Evolutionary conservation across 2,329 filamentous ascomycete genomes (phyloP).

Genomic region (Botryosphaeria dothidea): DNA sequence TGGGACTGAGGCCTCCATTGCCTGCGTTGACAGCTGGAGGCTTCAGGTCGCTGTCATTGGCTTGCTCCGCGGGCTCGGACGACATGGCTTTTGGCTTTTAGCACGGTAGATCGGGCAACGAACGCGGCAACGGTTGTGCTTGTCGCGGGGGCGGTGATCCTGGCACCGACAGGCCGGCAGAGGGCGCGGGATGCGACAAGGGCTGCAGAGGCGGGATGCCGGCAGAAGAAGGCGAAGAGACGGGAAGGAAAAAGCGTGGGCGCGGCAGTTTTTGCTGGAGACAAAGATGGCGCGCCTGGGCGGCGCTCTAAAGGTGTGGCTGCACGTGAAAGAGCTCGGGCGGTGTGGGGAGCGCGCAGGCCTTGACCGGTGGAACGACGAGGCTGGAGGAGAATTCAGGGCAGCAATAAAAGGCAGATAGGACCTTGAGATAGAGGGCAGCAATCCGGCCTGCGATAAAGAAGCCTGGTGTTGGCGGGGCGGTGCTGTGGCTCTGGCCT

Average conservation of each 20-base stretch:
- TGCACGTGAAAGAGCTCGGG: constrained; percentile 4
- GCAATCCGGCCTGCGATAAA: background rate
- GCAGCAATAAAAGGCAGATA: background rate
- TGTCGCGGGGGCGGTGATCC: background rate
- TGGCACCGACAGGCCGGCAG: background rate
- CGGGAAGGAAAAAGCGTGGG: background rate
- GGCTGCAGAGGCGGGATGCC: background rate
- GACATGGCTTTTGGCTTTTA: constrained; percentile 7
- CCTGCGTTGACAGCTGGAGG: background rate
- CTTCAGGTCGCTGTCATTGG: constrained; percentile 10
- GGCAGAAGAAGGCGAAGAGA: background rate
- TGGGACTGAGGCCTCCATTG: background rate
- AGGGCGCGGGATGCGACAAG: background rate
- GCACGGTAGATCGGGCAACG: constrained; percentile 13
- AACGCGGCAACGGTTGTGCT: background rate
- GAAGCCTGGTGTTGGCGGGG: background rate
- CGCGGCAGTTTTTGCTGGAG: background rate
- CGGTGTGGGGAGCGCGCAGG: constrained; percentile 3
- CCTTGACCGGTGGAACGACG: background rate
- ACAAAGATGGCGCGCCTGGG: background rate
- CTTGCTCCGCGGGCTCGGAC: constrained; percentile 6
- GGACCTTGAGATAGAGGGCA: background rate
- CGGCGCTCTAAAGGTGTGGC: background rate
- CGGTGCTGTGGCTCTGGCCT: background rate
- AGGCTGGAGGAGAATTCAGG: background rate